Base-by-base conservation (phyloP, 73 alveolate species). In the Symbiodinium pilosum region DNA sequence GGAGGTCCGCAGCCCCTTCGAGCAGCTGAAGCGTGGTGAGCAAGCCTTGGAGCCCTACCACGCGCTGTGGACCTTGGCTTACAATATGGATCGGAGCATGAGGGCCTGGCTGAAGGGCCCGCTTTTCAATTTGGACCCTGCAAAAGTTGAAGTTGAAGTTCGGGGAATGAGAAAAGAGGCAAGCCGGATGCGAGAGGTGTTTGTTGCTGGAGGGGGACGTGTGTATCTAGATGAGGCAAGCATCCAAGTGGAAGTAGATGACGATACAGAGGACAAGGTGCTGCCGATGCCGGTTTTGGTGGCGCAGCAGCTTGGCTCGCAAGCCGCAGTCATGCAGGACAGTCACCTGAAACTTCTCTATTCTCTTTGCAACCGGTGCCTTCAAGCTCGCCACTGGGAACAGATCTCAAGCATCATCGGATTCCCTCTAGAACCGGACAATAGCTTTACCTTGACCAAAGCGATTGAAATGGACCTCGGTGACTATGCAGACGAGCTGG, bases 21-120 rank as follows among this genome's bases (percentile, higher is more conserved):
- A 91, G 40, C 97, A 91, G 54, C 52, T 91, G 97, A 91, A 91
- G 54, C 86, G 97, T n/a, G 97, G 97, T 20, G 97, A 91, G n/a
- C 38, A 41, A 9, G 97, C 97, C 54, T 32, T 91, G 87, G 97
- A 91, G 77, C 97, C 97, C 4, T 83, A 91, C 87, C 77, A 68
- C 38, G 44, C 77, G 4, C 52, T 91, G 12, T 91, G 97, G 97
- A 30, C 30, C 1, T 36, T 91, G 88, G 97, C 97, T 2, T 68
- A 68, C 97, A 68, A 91, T 38, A 71, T 71, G 97, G 97, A 91
- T 34, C 75, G 34, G 28, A 43, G 97, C 52, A 91, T 91, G 97
- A 85, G 97, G 26, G 38, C 77, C 54, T 91, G 97, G 97, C 24
- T 91, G 83, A 91, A 91, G 40, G 97, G 97, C 24, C 97, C 97